Base-by-base conservation (phyloP, 2,329 filamentous ascomycete species). In the Dactylellina leptospora region DNA sequence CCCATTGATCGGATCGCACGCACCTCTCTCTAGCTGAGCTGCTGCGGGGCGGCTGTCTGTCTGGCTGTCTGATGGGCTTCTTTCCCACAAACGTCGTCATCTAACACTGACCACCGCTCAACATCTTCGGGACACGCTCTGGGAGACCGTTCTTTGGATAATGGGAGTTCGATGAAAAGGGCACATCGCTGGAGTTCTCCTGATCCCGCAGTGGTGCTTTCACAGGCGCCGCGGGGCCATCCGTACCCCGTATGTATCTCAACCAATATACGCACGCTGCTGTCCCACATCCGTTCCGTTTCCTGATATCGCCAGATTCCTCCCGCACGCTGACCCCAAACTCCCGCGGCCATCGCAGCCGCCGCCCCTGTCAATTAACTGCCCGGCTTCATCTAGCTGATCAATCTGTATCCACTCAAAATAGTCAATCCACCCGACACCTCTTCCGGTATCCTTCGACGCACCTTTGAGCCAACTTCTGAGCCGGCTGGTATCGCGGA, bases 161-260 rank as follows among this genome's bases (percentile, higher is more conserved):
- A 58, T 66, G 53, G 53, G 61, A 58, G 22, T 54, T 54, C 62
- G 54, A 47, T 50, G 53, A 68, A 47, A 40, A 23, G 48, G 36
- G 10, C 11, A 27, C n/a, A 36, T 16, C 48, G 30, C 25, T 30
- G 18, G 22, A 53, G 47, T 33, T 51, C 47, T 33, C 13, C 18
- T 33, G n/a, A n/a, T n/a, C n/a, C n/a, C n/a, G n/a, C n/a, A n/a
- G n/a, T 38, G 56, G 56, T 50, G 56, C 56, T 50, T 48, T 33
- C 27, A 27, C n/a, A 47, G 48, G 30, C 58, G 23, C 45, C 20
- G 47, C 47, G 53, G 27, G 51, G 38, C 55, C 22, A 28, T 18
- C 45, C 16, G n/a, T n/a, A n/a, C 47, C 33, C 28, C n/a, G 59
- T 62, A 53, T 30, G 38, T 62, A 25, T 27, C 30, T 30, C 38